Conservation (phyloP, 805 yeast species). For the Starmerella scarabaei region DNA sequence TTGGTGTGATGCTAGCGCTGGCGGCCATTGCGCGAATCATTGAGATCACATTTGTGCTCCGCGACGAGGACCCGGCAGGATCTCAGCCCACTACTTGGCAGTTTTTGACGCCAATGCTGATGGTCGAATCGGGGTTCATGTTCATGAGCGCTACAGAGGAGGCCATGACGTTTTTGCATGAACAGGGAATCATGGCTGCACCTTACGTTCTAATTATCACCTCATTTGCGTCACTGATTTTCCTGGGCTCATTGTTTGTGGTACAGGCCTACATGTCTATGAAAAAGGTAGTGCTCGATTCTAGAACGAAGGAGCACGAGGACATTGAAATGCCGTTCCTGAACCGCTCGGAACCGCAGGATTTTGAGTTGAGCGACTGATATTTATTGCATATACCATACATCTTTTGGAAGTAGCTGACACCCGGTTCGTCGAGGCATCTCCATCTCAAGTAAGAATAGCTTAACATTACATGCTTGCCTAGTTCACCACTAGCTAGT, state of each 20-base stretch:
- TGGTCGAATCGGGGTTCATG: conserved; percentile 63
- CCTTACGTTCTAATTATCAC: conserved; percentile 62
- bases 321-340: conserved; percentile 25
- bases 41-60: conserved; percentile 66
- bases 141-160: conserved; percentile 94
- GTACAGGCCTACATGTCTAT: conserved; percentile 44
- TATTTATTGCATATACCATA: too few species aligned
- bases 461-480: too few species aligned
- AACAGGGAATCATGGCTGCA: conserved; percentile 71
- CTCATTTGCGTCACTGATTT: conserved; percentile 61
- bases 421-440: too few species aligned
- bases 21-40: conserved; percentile 67
- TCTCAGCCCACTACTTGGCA: conserved; percentile 59
- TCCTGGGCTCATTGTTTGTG: conserved; percentile 50
- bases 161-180: conserved; percentile 56
- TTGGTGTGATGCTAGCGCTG: conserved; percentile 65
- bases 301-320: conserved; percentile 12
- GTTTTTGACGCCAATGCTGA: conserved; percentile 69
- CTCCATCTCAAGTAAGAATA: too few species aligned
- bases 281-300: conserved; percentile 8
- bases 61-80: conserved; percentile 35
- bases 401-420: too few species aligned
- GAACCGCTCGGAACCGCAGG: conserved; percentile 14
- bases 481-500: too few species aligned
- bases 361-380: conserved; percentile 22